A percentile compares a stretch with the other conserved stretches of the same genome.
Evolutionary conservation across 2,329 filamentous ascomycete species (phyloP).

Genomic region (Fusarium nodosum): DNA sequence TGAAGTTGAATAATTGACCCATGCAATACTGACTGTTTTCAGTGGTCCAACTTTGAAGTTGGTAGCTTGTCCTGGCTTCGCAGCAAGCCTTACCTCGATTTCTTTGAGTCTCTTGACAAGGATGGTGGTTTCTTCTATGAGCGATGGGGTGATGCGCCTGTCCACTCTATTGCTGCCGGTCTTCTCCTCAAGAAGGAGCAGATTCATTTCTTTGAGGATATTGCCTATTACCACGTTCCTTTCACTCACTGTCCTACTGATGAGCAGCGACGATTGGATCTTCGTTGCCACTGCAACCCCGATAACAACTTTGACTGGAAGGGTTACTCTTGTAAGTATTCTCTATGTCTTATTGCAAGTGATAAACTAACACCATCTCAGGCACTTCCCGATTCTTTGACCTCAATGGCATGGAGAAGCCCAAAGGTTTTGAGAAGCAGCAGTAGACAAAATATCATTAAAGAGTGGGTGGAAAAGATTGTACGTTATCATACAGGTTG

Average conservation of each 20-base stretch:
- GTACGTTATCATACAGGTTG: conserved; percentile 45
- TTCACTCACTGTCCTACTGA: conserved; percentile 98
- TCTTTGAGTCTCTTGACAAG: conserved; percentile 86
- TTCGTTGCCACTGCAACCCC: conserved; percentile 95
- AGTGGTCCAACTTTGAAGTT: conserved; percentile 99
- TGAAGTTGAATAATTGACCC: no score
- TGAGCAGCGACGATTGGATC: conserved; percentile 84
- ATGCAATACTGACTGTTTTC: conserved; percentile 45
- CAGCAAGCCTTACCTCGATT: conserved; percentile 89
- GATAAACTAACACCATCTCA: conserved; percentile 38
- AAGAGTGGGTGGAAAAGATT: conserved; percentile 20
- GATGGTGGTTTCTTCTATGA: conserved; percentile 99
- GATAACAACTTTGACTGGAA: conserved; percentile 99
- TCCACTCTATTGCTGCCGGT: conserved; percentile 95
- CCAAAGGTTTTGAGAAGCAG: conserved; percentile 85
- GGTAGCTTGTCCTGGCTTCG: conserved; percentile 95
- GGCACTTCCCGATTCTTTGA: conserved; percentile 86
- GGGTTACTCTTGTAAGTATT: conserved; percentile 87
- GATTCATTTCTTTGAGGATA: conserved; percentile 99
- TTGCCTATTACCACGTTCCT: conserved; percentile 97
- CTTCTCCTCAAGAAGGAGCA: conserved; percentile 92
- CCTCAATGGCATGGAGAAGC: conserved; percentile 83
- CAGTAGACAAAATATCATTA: conserved; percentile 55
- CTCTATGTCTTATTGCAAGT: background rate
- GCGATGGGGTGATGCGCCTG: conserved; percentile 96